These are phyloP conservation scores for Yamadazyma spencermartinsiae DNA, from an alignment of 1,139 yeast species.

Conservation along the genomic window DNA sequence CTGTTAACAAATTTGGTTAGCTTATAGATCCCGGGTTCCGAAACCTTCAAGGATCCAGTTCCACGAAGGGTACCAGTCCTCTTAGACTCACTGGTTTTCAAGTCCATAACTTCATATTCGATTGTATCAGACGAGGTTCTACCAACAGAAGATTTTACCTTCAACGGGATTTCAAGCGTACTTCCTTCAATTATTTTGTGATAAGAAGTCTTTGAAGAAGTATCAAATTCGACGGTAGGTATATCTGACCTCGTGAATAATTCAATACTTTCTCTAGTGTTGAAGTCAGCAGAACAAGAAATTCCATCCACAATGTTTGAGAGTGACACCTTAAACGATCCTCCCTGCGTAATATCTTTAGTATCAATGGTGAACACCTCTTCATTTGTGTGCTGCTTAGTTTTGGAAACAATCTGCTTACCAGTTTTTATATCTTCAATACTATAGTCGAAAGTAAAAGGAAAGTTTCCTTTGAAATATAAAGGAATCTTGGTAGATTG, in stretches of 20 bases:
- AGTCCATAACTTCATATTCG: slow-evolving; percentile 23
- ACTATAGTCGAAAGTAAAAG: slow-evolving; percentile 65
- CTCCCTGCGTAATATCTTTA: slow-evolving; percentile 52
- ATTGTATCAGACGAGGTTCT: slow-evolving; percentile 25
- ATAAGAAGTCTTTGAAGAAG: slow-evolving; percentile 22
- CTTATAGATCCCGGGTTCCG: slow-evolving; percentile 62
- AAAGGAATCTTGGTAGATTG: slow-evolving; percentile 48
- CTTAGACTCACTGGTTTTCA: slow-evolving; percentile 7
- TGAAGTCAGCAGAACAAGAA: slow-evolving; percentile 66
- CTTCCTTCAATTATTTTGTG: slow-evolving; percentile 63
- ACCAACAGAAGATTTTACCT: slow-evolving; percentile 34
- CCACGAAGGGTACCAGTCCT: slow-evolving; percentile 32
- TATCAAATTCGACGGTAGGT: slow-evolving; percentile 41
- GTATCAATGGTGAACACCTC: slow-evolving; percentile 45
- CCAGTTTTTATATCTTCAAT: slow-evolving; percentile 39
- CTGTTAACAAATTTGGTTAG: slow-evolving; percentile 61
- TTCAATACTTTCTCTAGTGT: slow-evolving; percentile 53
- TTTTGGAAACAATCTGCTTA: slow-evolving; percentile 39
- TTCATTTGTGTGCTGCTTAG: slow-evolving; percentile 26
- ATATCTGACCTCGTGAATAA: slow-evolving; percentile 66
- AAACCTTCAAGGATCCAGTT: slow-evolving; percentile 41
- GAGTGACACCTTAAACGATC: slow-evolving; percentile 63
- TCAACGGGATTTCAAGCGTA: slow-evolving; percentile 56
- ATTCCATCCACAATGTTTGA: slow-evolving; percentile 69
- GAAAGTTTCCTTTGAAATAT: slow-evolving; percentile 71